Conservation (phyloP, 768 basidiomycete genomes). For the Roridomyces roridus region DNA sequence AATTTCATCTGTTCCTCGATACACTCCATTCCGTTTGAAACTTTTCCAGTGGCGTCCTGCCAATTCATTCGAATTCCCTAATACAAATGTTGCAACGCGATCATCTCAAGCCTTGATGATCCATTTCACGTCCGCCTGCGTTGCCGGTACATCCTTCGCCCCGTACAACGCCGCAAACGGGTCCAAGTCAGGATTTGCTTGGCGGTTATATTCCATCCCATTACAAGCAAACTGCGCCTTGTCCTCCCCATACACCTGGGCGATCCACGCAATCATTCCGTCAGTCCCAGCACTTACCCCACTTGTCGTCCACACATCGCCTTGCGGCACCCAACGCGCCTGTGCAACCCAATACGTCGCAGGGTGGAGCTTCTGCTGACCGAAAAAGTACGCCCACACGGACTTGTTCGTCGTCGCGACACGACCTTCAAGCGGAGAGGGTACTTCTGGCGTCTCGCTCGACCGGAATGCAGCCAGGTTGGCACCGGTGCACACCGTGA, state of each 20-base stretch:
- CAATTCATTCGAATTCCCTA: too few relatives aligned
- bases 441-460: background rate
- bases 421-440: constrained; percentile 5
- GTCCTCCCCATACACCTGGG: constrained; percentile 13
- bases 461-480: constrained; percentile 1
- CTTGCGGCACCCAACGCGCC: constrained; percentile 13
- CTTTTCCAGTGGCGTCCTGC: too few relatives aligned
- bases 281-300: constrained; percentile 15
- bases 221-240: constrained; percentile 10
- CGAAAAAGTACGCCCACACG: constrained; percentile 11
- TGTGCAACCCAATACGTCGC: constrained; percentile 10
- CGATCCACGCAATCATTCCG: constrained; percentile 15
- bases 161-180: constrained; percentile 16
- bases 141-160: constrained; percentile 10
- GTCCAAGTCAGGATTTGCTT: constrained; percentile 7
- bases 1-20: too few relatives aligned
- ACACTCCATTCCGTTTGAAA: too few relatives aligned
- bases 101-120: constrained; percentile 11
- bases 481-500: constrained; percentile 11
- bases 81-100: too few relatives aligned
- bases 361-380: background rate
- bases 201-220: constrained; percentile 10
- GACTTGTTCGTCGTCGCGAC: constrained; percentile 14
- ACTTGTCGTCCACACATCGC: constrained; percentile 15
- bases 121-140: constrained; percentile 12